phyloP scores from a whole-genome alignment of 2,329 filamentous ascomycete genomes.

The Botryotinia globosa region DNA sequence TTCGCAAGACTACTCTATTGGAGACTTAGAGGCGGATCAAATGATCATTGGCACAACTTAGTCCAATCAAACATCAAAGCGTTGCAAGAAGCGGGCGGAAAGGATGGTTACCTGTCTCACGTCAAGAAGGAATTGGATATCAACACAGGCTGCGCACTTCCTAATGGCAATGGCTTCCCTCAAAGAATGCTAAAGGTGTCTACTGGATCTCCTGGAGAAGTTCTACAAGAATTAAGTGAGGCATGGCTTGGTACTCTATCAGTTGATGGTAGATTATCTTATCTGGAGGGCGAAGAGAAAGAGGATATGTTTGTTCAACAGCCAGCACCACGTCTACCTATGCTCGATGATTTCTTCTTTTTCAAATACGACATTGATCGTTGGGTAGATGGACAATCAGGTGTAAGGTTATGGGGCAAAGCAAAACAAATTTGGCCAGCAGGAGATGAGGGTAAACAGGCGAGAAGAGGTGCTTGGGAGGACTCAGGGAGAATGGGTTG shows the following conservation, averaged over 20 bases:
- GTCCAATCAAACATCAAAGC: conserved; percentile 15
- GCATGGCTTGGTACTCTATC: conserved; percentile 14
- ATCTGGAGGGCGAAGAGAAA: conserved; percentile 10
- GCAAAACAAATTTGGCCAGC: conserved; percentile 16
- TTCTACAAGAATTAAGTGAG: conserved; percentile 16
- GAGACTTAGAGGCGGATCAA: conserved; percentile 8
- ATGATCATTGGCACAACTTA: conserved; percentile 18
- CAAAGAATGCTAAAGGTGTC: conserved; percentile 16
- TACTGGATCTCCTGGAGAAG: conserved; percentile 8
- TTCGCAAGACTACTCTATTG: conserved; percentile 19
- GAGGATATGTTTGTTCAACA: conserved; percentile 19
- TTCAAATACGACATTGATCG: conserved; percentile 20
- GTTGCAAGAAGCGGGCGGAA: conserved; percentile 7
- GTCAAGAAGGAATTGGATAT: conserved; percentile 17
- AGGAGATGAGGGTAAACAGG: conserved; percentile 10
- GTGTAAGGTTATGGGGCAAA: conserved; percentile 14
- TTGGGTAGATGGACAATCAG: conserved; percentile 16
- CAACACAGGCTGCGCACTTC: conserved; percentile 15
- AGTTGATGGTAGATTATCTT: conserved; percentile 4
- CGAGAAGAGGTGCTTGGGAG: conserved; percentile 18
- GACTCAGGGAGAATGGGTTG: conserved; percentile 13
- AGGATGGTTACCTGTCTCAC: conserved; percentile 15
- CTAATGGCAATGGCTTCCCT: conserved; percentile 18
- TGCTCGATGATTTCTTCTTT: conserved; percentile 17
- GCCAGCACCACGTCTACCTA: conserved; percentile 7